A percentile compares a stretch with the other conserved stretches of the same genome.
These are phyloP conservation scores for Alternaria novae-zelandiae DNA, from an alignment of 2,329 filamentous ascomycete species.

Conservation along the genomic window DNA sequence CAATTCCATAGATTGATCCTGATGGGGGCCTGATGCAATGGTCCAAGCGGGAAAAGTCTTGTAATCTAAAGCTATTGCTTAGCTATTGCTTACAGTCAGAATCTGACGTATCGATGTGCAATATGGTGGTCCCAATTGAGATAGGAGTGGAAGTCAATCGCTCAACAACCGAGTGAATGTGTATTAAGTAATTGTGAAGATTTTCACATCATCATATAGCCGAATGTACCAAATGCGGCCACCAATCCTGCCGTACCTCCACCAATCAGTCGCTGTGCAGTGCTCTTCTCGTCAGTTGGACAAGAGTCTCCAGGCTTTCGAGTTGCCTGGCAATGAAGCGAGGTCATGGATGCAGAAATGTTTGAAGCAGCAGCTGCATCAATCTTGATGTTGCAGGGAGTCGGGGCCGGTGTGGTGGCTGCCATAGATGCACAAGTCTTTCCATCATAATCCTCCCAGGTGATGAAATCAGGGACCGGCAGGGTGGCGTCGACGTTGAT, in stretches of 20 bases:
- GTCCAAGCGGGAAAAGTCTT: neutral
- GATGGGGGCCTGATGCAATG: neutral
- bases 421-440: neutral
- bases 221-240: neutral
- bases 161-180: neutral
- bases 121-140: too few relatives aligned
- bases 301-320: neutral
- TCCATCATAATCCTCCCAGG: neutral
- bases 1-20: neutral
- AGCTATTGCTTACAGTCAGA: neutral
- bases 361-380: neutral
- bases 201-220: neutral
- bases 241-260: neutral
- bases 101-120: too few relatives aligned
- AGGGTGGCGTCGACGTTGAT: neutral
- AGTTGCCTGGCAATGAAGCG: neutral
- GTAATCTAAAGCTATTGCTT: neutral
- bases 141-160: too few relatives aligned
- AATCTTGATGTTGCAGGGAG: neutral
- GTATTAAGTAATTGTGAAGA: neutral
- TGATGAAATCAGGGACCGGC: neutral
- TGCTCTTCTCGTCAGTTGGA: neutral
- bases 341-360: neutral
- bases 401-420: neutral
- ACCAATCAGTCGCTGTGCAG: neutral